phyloP scores from a whole-genome alignment of 192 early-diverging fungal genomes.

The Gaertneriomyces sp. region DNA sequence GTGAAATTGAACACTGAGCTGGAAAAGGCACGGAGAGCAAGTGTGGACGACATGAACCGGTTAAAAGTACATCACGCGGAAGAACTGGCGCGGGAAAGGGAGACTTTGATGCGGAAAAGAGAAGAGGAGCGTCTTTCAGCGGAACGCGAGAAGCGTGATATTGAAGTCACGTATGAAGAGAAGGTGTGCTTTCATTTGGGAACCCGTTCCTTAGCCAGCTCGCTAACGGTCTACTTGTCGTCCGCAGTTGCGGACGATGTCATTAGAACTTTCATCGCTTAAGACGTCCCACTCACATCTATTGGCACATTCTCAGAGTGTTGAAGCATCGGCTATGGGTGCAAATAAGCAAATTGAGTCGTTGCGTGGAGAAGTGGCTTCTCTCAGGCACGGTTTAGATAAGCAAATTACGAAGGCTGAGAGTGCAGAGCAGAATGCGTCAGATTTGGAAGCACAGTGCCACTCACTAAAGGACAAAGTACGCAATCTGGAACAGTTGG shows the following conservation, averaged over 20 bases:
- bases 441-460: conserved; percentile 25
- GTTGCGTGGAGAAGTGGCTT: conserved; percentile 14
- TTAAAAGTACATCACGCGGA: conserved; percentile 33
- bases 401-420: neutral
- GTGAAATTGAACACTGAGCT: conserved; percentile 25
- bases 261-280: conserved; percentile 29
- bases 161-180: conserved; percentile 29
- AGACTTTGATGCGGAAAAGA: conserved; percentile 15
- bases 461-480: conserved; percentile 1
- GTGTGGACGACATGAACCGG: conserved; percentile 32
- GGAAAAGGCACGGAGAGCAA: conserved; percentile 27
- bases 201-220: neutral
- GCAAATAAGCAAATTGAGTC: conserved; percentile 14
- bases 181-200: conserved; percentile 18
- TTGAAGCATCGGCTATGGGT: conserved; percentile 26
- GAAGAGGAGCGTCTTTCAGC: conserved; percentile 16
- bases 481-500: conserved; percentile 9
- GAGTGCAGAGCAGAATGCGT: conserved; percentile 19
- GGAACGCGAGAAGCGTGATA: conserved; percentile 26
- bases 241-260: conserved; percentile 24
- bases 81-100: conserved; percentile 37
- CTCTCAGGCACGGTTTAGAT: conserved; percentile 27
- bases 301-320: conserved; percentile 25
- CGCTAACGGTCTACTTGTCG: conserved; percentile 1
- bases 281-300: conserved; percentile 33